A percentile compares a stretch with the other conserved stretches of the same genome.
phyloP scores from a whole-genome alignment of 176 grass and related monocot species.

The Carex myosuroides region DNA sequence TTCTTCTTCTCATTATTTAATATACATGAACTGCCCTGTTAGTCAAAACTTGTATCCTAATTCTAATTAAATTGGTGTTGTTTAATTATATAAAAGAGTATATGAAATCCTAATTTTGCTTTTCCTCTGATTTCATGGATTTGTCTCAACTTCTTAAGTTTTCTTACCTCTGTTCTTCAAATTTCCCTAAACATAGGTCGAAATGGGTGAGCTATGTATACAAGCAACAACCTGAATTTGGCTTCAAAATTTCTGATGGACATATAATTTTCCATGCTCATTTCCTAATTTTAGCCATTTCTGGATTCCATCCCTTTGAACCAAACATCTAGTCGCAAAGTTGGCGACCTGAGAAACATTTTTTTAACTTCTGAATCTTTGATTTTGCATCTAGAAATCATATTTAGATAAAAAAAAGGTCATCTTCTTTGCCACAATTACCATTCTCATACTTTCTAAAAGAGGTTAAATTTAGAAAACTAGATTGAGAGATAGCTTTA shows the following conservation, averaged over 20 bases:
- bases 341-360: neutral
- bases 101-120: neutral
- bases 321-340: neutral
- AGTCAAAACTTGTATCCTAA: neutral
- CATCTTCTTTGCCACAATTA: neutral
- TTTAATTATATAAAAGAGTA: neutral
- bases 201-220: neutral
- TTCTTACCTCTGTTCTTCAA: neutral
- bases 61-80: neutral
- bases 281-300: slow-evolving; percentile 22
- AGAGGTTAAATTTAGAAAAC: slow-evolving; percentile 1
- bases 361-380: slow-evolving; percentile 7
- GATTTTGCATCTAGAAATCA: neutral
- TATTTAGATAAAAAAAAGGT: neutral
- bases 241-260: neutral
- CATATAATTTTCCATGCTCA: neutral
- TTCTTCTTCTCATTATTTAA: neutral
- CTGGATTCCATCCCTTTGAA: neutral
- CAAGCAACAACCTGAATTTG: neutral
- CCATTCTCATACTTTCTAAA: slow-evolving; percentile 8
- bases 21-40: neutral
- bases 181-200: neutral
- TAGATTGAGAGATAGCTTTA: neutral
- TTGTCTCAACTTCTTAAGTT: neutral
- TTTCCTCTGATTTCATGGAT: neutral